Conservation (phyloP, 2,329 filamentous ascomycete species). For the Nannizziopsis barbatae region DNA sequence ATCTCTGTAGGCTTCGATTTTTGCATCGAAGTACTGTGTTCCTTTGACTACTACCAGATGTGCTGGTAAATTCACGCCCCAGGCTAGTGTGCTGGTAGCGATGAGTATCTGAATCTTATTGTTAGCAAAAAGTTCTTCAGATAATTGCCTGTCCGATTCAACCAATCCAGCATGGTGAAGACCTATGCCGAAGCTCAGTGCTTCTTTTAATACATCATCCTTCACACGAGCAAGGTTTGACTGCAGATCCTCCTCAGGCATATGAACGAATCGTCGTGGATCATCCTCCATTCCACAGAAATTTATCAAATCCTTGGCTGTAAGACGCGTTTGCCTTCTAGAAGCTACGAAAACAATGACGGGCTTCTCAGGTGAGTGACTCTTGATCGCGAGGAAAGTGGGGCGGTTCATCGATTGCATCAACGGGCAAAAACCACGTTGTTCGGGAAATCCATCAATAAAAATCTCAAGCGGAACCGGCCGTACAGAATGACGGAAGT, state of each 20-base stretch:
- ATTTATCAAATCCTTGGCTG: slow-evolving; percentile 92
- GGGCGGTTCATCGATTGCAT: slow-evolving; percentile 99
- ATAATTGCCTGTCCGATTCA: slow-evolving; percentile 79
- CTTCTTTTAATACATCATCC: slow-evolving; percentile 82
- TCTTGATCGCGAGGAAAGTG: slow-evolving; percentile 92
- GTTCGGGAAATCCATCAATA: slow-evolving; percentile 94
- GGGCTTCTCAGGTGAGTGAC: slow-evolving; percentile 88
- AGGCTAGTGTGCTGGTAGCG: slow-evolving; percentile 89
- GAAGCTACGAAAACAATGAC: slow-evolving; percentile 98
- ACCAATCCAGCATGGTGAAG: slow-evolving; percentile 94
- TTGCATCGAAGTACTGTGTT: slow-evolving; percentile 95
- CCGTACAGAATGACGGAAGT: slow-evolving; percentile 92
- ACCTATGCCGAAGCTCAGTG: slow-evolving; percentile 94
- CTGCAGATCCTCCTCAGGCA: slow-evolving; percentile 89
- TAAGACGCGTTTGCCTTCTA: slow-evolving; percentile 83
- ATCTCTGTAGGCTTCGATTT: slow-evolving; percentile 93
- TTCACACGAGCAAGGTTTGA: slow-evolving; percentile 82
- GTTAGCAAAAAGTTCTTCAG: slow-evolving; percentile 89
- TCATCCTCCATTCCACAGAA: slow-evolving; percentile 98
- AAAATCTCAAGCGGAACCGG: slow-evolving; percentile 92
- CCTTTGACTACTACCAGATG: slow-evolving; percentile 97
- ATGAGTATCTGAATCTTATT: slow-evolving; percentile 98
- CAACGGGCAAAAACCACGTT: slow-evolving; percentile 85
- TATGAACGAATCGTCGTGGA: slow-evolving; percentile 78
- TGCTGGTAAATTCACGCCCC: slow-evolving; percentile 95